phyloP scores from a whole-genome alignment of 306 rosid genomes.

The Vicia villosa region DNA sequence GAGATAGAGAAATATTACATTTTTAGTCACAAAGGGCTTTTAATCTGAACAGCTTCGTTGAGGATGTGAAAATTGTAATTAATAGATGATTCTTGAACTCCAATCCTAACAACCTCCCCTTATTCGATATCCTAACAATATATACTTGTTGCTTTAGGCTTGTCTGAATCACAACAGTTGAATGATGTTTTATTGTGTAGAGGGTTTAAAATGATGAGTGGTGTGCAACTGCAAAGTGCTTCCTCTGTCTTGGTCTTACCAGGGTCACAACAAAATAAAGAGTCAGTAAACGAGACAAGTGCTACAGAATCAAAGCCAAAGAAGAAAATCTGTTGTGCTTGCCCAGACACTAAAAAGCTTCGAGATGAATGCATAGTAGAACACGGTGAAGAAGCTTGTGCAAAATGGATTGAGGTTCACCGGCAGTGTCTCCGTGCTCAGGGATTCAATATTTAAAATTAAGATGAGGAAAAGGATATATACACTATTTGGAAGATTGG shows the following conservation, averaged over 20 bases:
- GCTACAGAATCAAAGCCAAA: constrained; percentile 64
- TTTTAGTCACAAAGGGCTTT: no score
- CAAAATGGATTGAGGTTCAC: constrained; percentile 91
- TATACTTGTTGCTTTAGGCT: not conserved
- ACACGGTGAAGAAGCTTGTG: constrained; percentile 80
- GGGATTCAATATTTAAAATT: constrained; percentile 65
- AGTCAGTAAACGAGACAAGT: constrained; percentile 28
- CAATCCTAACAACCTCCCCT: no score
- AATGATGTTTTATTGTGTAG: not conserved
- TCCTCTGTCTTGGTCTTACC: constrained; percentile 39
- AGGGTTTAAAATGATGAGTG: constrained; percentile 48
- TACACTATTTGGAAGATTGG: not conserved
- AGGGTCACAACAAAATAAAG: constrained; percentile 4
- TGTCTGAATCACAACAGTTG: no score
- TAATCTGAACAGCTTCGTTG: no score
- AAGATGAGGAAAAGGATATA: not conserved
- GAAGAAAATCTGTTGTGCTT: constrained; percentile 89
- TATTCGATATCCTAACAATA: no score
- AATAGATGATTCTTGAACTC: no score
- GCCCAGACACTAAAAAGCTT: constrained; percentile 72
- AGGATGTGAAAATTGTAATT: no score
- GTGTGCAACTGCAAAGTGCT: constrained; percentile 45
- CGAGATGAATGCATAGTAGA: constrained; percentile 90
- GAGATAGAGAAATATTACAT: no score
- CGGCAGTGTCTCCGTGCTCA: constrained; percentile 78